Evolutionary conservation across 257 asterid species (phyloP), one percentile per base, ranked within the genome.

Genomic region (Primulina tabacum): DNA sequence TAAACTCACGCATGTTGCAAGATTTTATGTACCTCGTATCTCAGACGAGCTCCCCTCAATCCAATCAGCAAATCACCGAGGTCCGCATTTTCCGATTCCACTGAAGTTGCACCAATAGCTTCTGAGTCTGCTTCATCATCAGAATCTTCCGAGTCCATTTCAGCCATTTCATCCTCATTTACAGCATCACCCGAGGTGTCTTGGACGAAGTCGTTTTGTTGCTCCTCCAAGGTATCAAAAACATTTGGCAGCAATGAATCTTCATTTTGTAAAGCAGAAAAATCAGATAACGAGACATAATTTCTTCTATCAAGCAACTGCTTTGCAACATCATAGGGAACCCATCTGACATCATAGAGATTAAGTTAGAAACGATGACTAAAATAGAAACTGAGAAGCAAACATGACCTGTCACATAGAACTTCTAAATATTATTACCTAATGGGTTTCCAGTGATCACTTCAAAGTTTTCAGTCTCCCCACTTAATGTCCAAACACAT

Each of bases 251-350:
- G 56, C 75, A 66, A 69, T 35, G 76, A 71, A 66, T 76, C 87
- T 65, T 88, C 95, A 74, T 72, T 73, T 65, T 43, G 80, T 62
- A 70, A 60, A 71, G 83, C 28, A 74, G 84, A 56, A 66, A 71
- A 69, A 76, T 91, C 97, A 35, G 99, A 91, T 57, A 94, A 77
- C 65, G 85, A 90, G 60, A 79, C 90, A 67, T 86, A 88, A 26
- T 77, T 84, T 74, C 83, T 85, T 79, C 84, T 82, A 75, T 91
- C 97, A 17, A 94, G 90, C 75, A 82, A 72, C 55, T 90, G 92
- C 87, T 83, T 89, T 60, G 84, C 89, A 74, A 82, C 74, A 75
- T 89, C 92, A 80, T 84, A 94, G 24, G 82, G 85, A 74, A 91
- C 82, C 99, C 99, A 94, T 86, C 99, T 94, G 67, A 70, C 72